A percentile compares a stretch with the other conserved stretches of the same genome.
These are phyloP conservation scores for Babesia bovis DNA, from an alignment of 169 alveolate genomes.

Conservation along the genomic window DNA sequence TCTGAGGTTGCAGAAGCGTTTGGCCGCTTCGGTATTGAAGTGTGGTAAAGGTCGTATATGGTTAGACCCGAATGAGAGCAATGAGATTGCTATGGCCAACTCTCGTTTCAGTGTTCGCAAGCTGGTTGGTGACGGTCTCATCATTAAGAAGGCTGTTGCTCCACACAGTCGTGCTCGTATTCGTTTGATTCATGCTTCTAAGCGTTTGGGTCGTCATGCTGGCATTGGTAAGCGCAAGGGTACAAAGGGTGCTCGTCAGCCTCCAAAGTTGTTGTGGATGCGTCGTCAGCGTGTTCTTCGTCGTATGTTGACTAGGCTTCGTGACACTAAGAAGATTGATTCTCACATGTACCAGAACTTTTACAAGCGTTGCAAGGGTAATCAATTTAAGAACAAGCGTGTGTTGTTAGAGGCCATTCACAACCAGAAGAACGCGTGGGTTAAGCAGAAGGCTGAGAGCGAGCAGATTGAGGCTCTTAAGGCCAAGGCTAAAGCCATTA, in stretches of 20 bases:
- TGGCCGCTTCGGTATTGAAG: slow-evolving; percentile 95
- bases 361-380: slow-evolving; percentile 97
- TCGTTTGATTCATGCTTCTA: slow-evolving; percentile 88
- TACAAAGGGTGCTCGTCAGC: slow-evolving; percentile 96
- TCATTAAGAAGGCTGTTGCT: slow-evolving; percentile 93
- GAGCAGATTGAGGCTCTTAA: slow-evolving; percentile 86
- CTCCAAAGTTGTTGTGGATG: slow-evolving; percentile 96
- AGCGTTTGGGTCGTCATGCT: slow-evolving; percentile 95
- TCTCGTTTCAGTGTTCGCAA: slow-evolving; percentile 94
- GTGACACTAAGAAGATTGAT: slow-evolving; percentile 95
- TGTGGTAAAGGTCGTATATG: slow-evolving; percentile 97
- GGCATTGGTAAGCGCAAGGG: slow-evolving; percentile 98
- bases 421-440: slow-evolving; percentile 88
- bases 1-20: slow-evolving; percentile 93
- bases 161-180: slow-evolving; percentile 96
- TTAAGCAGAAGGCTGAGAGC: slow-evolving; percentile 85
- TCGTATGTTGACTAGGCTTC: slow-evolving; percentile 93
- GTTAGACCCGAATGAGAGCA: slow-evolving; percentile 98
- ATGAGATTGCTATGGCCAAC: slow-evolving; percentile 96
- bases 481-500: slow-evolving; percentile 82
- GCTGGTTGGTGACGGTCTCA: slow-evolving; percentile 95
- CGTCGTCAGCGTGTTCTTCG: slow-evolving; percentile 97
- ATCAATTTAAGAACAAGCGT: slow-evolving; percentile 96
- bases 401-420: slow-evolving; percentile 96
- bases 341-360: slow-evolving; percentile 95